Evolutionary conservation across 2,329 filamentous ascomycete species (phyloP).

Genomic region (Neofusicoccum sp.): DNA sequence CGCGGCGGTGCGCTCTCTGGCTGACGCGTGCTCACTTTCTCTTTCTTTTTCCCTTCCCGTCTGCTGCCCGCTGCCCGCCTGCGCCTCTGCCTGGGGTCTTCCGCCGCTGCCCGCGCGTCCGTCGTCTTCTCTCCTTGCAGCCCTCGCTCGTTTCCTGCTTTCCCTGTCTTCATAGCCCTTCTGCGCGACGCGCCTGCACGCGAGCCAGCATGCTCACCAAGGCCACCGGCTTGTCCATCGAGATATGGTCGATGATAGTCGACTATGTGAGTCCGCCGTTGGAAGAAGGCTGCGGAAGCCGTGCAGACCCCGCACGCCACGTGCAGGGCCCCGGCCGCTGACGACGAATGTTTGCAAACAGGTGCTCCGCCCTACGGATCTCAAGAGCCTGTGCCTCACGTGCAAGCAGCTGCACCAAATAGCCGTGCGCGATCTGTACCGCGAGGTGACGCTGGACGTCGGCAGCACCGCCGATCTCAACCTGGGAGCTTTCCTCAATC

Average conservation of each 20-base stretch:
- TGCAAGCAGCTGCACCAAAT: slow-evolving; percentile 49
- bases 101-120: neutral
- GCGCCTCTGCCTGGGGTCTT: neutral
- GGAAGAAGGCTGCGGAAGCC: neutral
- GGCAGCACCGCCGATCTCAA: slow-evolving; percentile 44
- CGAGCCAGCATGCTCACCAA: slow-evolving; percentile 28
- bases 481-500: slow-evolving; percentile 46
- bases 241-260: slow-evolving; percentile 25
- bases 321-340: slow-evolving; percentile 3
- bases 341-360: slow-evolving; percentile 21
- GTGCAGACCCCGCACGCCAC: slow-evolving; percentile 21
- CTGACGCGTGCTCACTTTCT: neutral
- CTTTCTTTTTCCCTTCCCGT: neutral
- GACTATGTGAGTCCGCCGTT: slow-evolving; percentile 13
- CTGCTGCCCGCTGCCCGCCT: neutral
- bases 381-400: slow-evolving; percentile 48
- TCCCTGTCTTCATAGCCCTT: neutral
- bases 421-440: slow-evolving; percentile 46
- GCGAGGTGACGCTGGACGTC: slow-evolving; percentile 47
- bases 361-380: slow-evolving; percentile 47
- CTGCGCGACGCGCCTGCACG: neutral
- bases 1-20: neutral
- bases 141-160: neutral
- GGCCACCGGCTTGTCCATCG: slow-evolving; percentile 37
- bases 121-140: neutral